phyloP scores from a whole-genome alignment of 495 filamentous ascomycete species.

The Penicillium tannophilum region DNA sequence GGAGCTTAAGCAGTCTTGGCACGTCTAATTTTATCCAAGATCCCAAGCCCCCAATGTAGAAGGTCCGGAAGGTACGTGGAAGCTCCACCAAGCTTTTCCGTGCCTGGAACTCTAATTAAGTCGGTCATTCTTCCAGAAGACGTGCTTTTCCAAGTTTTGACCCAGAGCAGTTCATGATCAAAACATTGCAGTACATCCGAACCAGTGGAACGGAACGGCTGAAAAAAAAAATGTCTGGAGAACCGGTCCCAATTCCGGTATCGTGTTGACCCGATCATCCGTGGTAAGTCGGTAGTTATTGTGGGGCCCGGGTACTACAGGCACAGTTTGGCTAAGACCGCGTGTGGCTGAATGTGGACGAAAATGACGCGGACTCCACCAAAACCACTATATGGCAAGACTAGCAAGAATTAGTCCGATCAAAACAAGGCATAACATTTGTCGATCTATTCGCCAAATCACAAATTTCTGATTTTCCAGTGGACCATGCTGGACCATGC shows the following conservation, averaged over 20 bases:
- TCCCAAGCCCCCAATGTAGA: background rate
- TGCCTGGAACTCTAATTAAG: slow-evolving; percentile 16
- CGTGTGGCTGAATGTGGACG: background rate
- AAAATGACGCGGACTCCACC: slow-evolving; percentile 4
- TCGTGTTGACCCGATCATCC: background rate
- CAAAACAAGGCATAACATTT: slow-evolving; percentile 7
- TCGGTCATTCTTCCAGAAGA: background rate
- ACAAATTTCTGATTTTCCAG: slow-evolving; percentile 1
- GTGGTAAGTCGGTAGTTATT: background rate
- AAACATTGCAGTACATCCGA: background rate
- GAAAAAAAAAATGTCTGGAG: background rate
- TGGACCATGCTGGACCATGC: background rate
- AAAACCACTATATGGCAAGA: background rate
- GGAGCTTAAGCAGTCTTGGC: slow-evolving; percentile 1
- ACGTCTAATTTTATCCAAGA: background rate
- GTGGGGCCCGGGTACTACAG: background rate
- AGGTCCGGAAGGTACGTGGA: background rate
- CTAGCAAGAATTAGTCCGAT: background rate
- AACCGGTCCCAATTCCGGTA: background rate
- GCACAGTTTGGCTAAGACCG: background rate
- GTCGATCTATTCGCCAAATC: slow-evolving; percentile 7
- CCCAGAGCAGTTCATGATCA: background rate
- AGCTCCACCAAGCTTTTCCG: background rate
- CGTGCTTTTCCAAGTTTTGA: slow-evolving; percentile 1
- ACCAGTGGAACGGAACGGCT: background rate